Percentiles rank a stretch among this genome's conserved stretches.
phyloP scores from a whole-genome alignment of 495 filamentous ascomycete genomes.

The Pyronema domesticum region DNA sequence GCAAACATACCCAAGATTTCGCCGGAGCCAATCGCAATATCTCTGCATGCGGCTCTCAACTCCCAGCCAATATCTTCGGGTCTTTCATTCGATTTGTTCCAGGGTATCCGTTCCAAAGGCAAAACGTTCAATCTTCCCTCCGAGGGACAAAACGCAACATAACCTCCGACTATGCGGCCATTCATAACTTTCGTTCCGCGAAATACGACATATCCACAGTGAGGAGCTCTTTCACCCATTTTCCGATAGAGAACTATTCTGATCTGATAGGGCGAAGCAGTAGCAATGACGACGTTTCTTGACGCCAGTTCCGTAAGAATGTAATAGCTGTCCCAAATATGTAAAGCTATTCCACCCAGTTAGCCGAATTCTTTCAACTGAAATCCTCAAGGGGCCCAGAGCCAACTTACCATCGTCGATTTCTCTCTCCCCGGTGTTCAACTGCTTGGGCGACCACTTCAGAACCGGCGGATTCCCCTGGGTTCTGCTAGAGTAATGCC shows the following conservation, averaged over 20 bases:
- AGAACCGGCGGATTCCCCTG: conserved; percentile 7
- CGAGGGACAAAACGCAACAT: conserved; percentile 15
- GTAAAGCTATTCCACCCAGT: conserved; percentile 8
- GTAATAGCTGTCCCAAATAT: conserved; percentile 19
- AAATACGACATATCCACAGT: conserved; percentile 13
- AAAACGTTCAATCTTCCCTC: conserved; percentile 14
- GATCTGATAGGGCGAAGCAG: conserved; percentile 12
- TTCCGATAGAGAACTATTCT: conserved; percentile 13
- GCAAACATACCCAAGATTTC: conserved; percentile 16
- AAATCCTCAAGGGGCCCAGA: conserved; percentile 8
- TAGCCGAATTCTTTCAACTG: conserved; percentile 8
- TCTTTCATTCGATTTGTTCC: conserved; percentile 6
- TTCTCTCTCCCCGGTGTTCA: conserved; percentile 2
- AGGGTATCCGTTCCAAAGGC: conserved; percentile 12
- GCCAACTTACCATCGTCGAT: conserved; percentile 4
- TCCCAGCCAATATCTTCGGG: conserved; percentile 4
- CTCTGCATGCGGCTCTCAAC: conserved; percentile 4
- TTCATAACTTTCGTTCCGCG: conserved; percentile 4
- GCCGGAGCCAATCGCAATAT: conserved; percentile 15
- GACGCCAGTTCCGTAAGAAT: conserved; percentile 14
- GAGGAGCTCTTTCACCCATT: background rate
- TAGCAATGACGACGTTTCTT: conserved; percentile 11
- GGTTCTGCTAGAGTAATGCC: conserved; percentile 4
- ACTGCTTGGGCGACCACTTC: conserved; percentile 3
- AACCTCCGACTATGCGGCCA: conserved; percentile 1